These are phyloP conservation scores for Saccharomyces hybrid DNA, from an alignment of 1,139 yeast genomes.

Conservation along the genomic window DNA sequence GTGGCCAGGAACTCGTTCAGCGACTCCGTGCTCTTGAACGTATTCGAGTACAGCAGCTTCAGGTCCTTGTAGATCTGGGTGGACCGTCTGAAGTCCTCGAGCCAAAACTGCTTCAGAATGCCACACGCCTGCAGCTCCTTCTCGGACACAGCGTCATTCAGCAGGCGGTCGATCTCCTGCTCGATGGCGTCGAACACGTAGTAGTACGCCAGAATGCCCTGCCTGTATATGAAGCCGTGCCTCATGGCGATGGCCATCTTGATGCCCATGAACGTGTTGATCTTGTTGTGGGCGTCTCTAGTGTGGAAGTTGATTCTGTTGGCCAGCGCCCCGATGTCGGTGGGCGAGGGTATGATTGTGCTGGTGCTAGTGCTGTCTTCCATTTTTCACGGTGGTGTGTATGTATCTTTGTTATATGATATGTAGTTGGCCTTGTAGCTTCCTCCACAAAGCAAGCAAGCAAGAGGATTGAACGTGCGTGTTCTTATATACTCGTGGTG, in stretches of 20 bases:
- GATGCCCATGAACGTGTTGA: slow-evolving; percentile 60
- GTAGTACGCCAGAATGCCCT: slow-evolving; percentile 71
- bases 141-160: slow-evolving; percentile 42
- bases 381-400: neutral
- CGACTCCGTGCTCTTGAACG: slow-evolving; percentile 44
- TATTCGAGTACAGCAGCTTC: slow-evolving; percentile 55
- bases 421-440: neutral
- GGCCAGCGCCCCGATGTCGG: slow-evolving; percentile 73
- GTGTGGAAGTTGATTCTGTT: slow-evolving; percentile 72
- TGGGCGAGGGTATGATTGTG: slow-evolving; percentile 52
- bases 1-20: slow-evolving; percentile 27
- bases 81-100: slow-evolving; percentile 62
- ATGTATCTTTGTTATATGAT: neutral
- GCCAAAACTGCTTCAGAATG: slow-evolving; percentile 50
- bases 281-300: slow-evolving; percentile 55
- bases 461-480: neutral
- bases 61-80: slow-evolving; percentile 54
- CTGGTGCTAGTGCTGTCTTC: neutral
- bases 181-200: slow-evolving; percentile 70
- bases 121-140: slow-evolving; percentile 35
- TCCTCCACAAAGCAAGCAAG: neutral
- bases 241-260: slow-evolving; percentile 69
- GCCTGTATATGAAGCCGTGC: slow-evolving; percentile 70
- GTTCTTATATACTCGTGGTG: neutral
- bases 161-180: slow-evolving; percentile 53